Evolutionary conservation across 2,329 filamentous ascomycete species (phyloP).

Genomic region (Metarhizium humberi): DNA sequence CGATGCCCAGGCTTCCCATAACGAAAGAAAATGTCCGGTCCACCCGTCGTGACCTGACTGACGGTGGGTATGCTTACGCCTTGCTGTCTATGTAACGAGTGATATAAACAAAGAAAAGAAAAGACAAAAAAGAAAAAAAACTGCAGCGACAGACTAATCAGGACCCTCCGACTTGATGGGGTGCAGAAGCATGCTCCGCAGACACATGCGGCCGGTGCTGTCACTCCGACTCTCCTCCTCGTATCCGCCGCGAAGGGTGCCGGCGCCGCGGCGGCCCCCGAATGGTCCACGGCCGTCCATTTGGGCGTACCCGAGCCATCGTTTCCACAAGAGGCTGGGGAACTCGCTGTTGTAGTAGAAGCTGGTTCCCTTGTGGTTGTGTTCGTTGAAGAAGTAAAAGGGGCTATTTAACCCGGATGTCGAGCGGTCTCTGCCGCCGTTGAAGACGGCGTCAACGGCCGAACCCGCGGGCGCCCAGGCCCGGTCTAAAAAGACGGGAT

Average conservation of each 20-base stretch:
- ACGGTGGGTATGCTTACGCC: no score
- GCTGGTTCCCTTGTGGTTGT: slow-evolving; percentile 71
- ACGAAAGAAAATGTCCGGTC: no score
- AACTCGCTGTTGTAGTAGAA: slow-evolving; percentile 84
- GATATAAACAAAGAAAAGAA: no score
- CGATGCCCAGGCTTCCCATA: no score
- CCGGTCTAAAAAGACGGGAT: slow-evolving; percentile 72
- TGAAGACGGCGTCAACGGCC: slow-evolving; percentile 69
- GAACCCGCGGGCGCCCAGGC: slow-evolving; percentile 55
- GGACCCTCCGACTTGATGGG: slow-evolving; percentile 63
- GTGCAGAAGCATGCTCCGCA: slow-evolving; percentile 72
- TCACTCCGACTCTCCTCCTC: slow-evolving; percentile 34
- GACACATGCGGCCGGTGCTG: slow-evolving; percentile 60
- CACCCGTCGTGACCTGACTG: no score
- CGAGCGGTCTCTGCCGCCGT: slow-evolving; percentile 60
- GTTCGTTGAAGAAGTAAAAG: slow-evolving; percentile 62
- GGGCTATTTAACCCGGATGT: slow-evolving; percentile 56
- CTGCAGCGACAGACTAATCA: slow-evolving; percentile 3
- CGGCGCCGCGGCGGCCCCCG: slow-evolving; percentile 39
- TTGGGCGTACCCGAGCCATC: slow-evolving; percentile 61
- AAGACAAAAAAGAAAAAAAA: no score
- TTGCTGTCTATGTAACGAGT: no score
- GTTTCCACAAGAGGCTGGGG: slow-evolving; percentile 65
- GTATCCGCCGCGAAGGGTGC: slow-evolving; percentile 40
- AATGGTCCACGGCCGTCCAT: slow-evolving; percentile 38